Base-by-base conservation (phyloP, 345 rosid genomes). In the Gynandropsis gynandra region DNA sequence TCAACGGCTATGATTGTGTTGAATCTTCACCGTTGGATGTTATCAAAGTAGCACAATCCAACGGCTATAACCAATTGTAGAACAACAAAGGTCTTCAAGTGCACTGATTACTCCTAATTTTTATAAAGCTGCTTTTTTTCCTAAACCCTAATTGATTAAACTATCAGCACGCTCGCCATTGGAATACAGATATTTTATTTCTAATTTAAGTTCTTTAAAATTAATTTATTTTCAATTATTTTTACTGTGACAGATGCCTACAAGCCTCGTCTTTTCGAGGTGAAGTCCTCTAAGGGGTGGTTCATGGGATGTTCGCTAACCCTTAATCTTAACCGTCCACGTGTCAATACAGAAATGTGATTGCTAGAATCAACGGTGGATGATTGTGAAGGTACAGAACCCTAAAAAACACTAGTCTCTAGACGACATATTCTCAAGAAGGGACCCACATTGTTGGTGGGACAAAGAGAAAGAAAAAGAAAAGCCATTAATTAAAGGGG, bases 1-100 rank as follows among this genome's bases (percentile, higher is more conserved):
- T 68, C 63, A 18, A 72, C 78, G 85, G 81, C 50, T 71, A 44
- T 46, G 79, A 81, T 79, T 63, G 20, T 36, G 13, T 36, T 10
- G 10, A 18, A 27, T 43, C 0, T 0, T 49, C 3, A 52, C 53
- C 62, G 63, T 75, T 54, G 4, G 51, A 33, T 16, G 29, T 18
- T 19, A 20, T 48, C 31, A 13, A 21, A 10, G n/a, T 14, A 24
- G 10, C 24, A 41, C 52, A 40, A 52, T 41, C 58, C 0, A 12
- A 56, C 36, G 47, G 56, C 27, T 38, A 36, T 12, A 33, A 1
- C 13, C 21, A 24, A 24, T 1, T 7, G 35, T 20, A 16, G 15
- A 39, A 44, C 31, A 19, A 24, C 7, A 29, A 17, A 18, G 51
- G 44, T 34, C 9, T 36, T n/a, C 5, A 47, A 52, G 40, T 42